Evolutionary conservation across 208 protist species (phyloP), one percentile per base, ranked within the genome.

Genomic region (Novymonas esmeraldas): DNA sequence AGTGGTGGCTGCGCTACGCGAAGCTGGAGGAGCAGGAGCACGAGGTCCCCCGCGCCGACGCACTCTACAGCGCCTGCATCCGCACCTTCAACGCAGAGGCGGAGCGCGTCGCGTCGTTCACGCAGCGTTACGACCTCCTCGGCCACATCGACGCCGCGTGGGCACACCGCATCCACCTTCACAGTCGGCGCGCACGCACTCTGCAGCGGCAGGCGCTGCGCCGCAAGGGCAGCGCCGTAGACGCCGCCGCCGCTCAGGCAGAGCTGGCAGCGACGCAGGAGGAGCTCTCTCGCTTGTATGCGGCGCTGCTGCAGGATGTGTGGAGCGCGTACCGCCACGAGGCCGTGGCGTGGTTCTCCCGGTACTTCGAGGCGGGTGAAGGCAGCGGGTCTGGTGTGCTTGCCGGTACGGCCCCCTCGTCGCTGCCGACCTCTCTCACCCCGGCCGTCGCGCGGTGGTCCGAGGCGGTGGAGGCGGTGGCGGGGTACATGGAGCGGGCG

Each of bases 251-350:
- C 16, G 68, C 74, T 20, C 57, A 41, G 14, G 38, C 26, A 1
- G 61, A 73, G 28, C 54, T 88, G 33, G 34, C 51, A 18, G 63
- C 50, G 18, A 69, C 66, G 54, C 56, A 66, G 29, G 36, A 58
- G 16, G 60, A 80, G 36, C 70, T 90, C n/a, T 29, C 52, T 33
- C 34, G 54, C 9, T n/a, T 92, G 39, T 87, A 79, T 50, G 63
- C 66, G 22, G 70, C 71, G 10, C 63, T 95, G 29, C 73, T 95
- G 51, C 65, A 88, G 44, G 81, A 74, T 41, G 84, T 95, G 42
- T 92, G 87, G 85, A 80, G 59, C 18, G 87, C 87, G 33, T 93
- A 89, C 71, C 78, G 68, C 26, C 76, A 83, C 73, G 90, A 95
- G 76, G 90, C 85, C 14, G 45, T 93, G 24, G 28, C 73, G 16